A percentile compares a stretch with the other conserved stretches of the same genome.
phyloP scores from a whole-genome alignment of 1,284 basidiomycete species.

The Spongiforma sp. region DNA sequence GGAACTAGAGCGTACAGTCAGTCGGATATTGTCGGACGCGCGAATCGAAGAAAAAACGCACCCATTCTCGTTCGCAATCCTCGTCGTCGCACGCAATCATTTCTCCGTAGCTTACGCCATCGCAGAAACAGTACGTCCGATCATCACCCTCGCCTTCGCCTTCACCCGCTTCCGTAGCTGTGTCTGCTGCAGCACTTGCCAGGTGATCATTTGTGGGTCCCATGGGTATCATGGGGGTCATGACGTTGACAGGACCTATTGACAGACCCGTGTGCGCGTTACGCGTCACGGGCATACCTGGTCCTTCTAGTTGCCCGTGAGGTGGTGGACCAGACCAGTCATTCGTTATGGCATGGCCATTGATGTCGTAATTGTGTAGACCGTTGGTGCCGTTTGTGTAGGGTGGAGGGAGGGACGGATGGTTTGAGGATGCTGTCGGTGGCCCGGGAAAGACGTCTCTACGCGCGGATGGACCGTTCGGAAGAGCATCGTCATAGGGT shows the following conservation, averaged over 20 bases:
- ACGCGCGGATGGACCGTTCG: slow-evolving; percentile 31
- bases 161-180: slow-evolving; percentile 42
- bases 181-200: slow-evolving; percentile 39
- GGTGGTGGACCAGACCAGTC: slow-evolving; percentile 40
- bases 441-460: slow-evolving; percentile 43
- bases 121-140: slow-evolving; percentile 88
- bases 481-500: slow-evolving; percentile 33
- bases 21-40: slow-evolving; percentile 11
- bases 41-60: slow-evolving; percentile 45
- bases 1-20: slow-evolving; percentile 63
- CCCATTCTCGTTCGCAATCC: slow-evolving; percentile 95
- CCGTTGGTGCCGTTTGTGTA: slow-evolving; percentile 40
- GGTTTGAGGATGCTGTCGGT: slow-evolving; percentile 43
- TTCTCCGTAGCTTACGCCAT: slow-evolving; percentile 88
- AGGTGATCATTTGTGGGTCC: slow-evolving; percentile 30
- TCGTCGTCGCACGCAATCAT: slow-evolving; percentile 98
- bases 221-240: slow-evolving; percentile 28
- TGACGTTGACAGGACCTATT: slow-evolving; percentile 32
- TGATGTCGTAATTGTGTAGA: slow-evolving; percentile 41
- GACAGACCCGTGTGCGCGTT: slow-evolving; percentile 42
- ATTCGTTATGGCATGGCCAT: slow-evolving; percentile 25
- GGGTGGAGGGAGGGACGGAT: slow-evolving; percentile 48
- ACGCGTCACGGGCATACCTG: slow-evolving; percentile 71
- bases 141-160: slow-evolving; percentile 66
- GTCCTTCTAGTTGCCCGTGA: slow-evolving; percentile 69